Evolutionary conservation across 257 asterid genomes (phyloP), one percentile per base, ranked within the genome.

Genomic region (Nicotiana undulata): DNA sequence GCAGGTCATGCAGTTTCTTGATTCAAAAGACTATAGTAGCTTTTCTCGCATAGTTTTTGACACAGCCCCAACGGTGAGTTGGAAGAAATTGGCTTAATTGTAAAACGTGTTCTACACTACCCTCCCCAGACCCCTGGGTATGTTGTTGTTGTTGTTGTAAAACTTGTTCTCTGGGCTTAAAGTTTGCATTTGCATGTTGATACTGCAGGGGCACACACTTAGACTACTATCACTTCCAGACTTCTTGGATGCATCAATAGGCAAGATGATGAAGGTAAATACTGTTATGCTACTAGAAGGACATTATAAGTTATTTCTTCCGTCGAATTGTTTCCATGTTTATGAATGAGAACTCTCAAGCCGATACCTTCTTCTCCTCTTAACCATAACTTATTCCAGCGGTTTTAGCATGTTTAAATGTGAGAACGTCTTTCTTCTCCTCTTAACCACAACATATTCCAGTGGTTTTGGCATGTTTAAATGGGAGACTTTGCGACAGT

Each of bases 11-110:
- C 84, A 91, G 85, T 89, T 91, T 81, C 89, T 92, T 84, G 97
- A 90, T 86, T 91, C 94, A 37, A 80, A 88, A 34, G 91, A 91
- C 70, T 90, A 88, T 79, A 83, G 76, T 70, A 82, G 61, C 83
- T 91, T 89, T 82, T 87, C 89, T 29, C 90, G 94, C 84, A 88
- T 89, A 78, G 93, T 92, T 79, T 92, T 92, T 82, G 91, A 92
- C 79, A 92, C 94, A 1, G 96, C 96, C 76, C 97, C 97, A 49
- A 92, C 97, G 5, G 97, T 93, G 86, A 85, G 91, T 76, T 68
- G 32, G 20, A 68, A 76, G 80, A 74, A 64, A 56, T 68, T 58
- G 59, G 18, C 56, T 58, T 67, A 16, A n/a, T 29, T 17, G 49
- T 24, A 81, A 63, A 12, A 26, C 65, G 79, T 81, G 81, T 82